Evolutionary conservation across 106 monocot species (phyloP).

Genomic region (Dactylorhiza incarnata): DNA sequence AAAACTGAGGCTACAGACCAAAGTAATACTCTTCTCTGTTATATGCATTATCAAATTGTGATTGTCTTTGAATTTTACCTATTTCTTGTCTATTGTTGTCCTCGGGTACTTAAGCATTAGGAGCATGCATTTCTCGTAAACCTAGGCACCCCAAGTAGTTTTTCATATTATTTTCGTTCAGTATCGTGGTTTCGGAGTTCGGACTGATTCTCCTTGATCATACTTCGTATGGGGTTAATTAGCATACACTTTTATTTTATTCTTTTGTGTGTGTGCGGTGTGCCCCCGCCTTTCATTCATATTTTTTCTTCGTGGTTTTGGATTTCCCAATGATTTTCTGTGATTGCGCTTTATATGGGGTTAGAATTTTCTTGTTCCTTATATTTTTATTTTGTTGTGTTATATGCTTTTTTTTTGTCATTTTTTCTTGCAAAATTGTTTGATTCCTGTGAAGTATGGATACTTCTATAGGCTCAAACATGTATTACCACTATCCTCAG

Average conservation of each 20-base stretch:
- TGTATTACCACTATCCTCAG: neutral
- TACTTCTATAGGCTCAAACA: neutral
- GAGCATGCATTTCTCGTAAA: too few species aligned
- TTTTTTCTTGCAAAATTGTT: neutral
- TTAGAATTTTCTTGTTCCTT: neutral
- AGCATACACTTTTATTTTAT: too few species aligned
- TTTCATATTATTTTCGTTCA: too few species aligned
- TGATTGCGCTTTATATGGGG: neutral
- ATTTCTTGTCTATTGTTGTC: neutral
- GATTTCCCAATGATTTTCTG: neutral
- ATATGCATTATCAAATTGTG: neutral
- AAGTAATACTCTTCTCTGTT: conserved; percentile 30
- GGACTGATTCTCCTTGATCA: too few species aligned
- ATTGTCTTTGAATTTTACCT: neutral
- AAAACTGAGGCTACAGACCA: conserved; percentile 66
- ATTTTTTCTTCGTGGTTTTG: neutral
- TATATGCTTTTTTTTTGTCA: neutral
- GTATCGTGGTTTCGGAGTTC: too few species aligned
- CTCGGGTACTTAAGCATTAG: too few species aligned
- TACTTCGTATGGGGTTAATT: too few species aligned
- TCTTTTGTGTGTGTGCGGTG: neutral
- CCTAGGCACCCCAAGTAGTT: too few species aligned
- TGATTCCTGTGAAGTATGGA: neutral
- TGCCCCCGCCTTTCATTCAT: neutral
- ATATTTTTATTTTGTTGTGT: too few species aligned